phyloP scores from a whole-genome alignment of 148 eudicot genomes.

The Oxyria digyna region DNA sequence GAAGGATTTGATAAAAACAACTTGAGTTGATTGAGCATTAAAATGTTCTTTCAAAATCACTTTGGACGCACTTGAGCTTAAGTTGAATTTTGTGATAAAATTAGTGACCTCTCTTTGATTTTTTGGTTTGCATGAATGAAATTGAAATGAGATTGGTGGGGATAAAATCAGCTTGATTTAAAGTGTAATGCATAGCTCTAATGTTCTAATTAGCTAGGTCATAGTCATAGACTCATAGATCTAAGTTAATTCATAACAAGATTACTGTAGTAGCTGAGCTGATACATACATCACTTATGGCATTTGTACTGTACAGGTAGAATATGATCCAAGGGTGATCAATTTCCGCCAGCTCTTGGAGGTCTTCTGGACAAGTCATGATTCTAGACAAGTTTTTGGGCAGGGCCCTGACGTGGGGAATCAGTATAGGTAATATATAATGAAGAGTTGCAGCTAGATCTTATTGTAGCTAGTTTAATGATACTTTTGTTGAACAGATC shows the following conservation, averaged over 20 bases:
- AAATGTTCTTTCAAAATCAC: background rate
- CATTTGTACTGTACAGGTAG: slow-evolving; percentile 33
- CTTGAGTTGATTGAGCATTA: background rate
- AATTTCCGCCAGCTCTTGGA: slow-evolving; percentile 70
- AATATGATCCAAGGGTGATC: slow-evolving; percentile 67
- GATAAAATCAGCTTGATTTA: background rate
- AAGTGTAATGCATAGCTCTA: background rate
- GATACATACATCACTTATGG: background rate
- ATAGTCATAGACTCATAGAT: too few relatives aligned
- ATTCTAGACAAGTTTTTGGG: slow-evolving; percentile 96
- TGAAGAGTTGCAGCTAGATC: background rate
- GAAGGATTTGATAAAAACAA: background rate
- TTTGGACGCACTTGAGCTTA: background rate
- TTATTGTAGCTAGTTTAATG: background rate
- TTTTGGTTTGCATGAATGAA: background rate
- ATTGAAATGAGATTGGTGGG: background rate
- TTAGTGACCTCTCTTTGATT: background rate
- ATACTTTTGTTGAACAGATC: slow-evolving; percentile 43
- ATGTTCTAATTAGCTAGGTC: background rate
- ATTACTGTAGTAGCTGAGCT: background rate
- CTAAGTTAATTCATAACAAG: background rate
- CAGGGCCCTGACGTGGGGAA: slow-evolving; percentile 98
- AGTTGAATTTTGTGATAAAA: background rate
- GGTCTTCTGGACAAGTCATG: slow-evolving; percentile 95
- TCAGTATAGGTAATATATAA: slow-evolving; percentile 63